Percentiles rank a stretch among this genome's conserved stretches.
phyloP scores from a whole-genome alignment of 2,329 filamentous ascomycete genomes.

The Drechslerella coelobrocha region DNA sequence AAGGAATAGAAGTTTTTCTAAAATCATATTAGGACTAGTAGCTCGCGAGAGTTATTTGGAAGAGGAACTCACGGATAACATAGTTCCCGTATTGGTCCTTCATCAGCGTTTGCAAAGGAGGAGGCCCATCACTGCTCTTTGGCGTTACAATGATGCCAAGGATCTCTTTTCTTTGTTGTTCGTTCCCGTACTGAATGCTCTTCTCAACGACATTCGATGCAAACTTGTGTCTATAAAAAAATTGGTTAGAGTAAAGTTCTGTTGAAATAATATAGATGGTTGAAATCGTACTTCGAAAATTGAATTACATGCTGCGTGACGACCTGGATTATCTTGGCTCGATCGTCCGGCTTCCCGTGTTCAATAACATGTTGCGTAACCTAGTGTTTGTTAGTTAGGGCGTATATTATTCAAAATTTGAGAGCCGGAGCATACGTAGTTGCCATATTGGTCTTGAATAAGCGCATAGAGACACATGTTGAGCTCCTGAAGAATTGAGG shows the following conservation, averaged over 20 bases:
- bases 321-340: conserved; percentile 73
- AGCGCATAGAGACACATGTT: conserved; percentile 74
- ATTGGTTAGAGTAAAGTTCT: conserved; percentile 9
- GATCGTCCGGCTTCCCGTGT: conserved; percentile 75
- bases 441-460: conserved; percentile 87
- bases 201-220: conserved; percentile 97
- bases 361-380: conserved; percentile 83
- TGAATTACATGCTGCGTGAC: conserved; percentile 74
- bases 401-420: background rate
- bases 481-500: conserved; percentile 77
- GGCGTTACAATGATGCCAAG: conserved; percentile 68
- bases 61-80: conserved; percentile 78
- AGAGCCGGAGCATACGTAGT: conserved; percentile 71
- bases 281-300: conserved; percentile 71
- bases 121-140: conserved; percentile 69
- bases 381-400: conserved; percentile 30
- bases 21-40: conserved; percentile 55
- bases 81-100: conserved; percentile 95
- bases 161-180: conserved; percentile 73
- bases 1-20: conserved; percentile 78
- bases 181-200: conserved; percentile 76
- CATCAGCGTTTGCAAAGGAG: conserved; percentile 77
- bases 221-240: conserved; percentile 72
- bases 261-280: background rate
- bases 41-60: background rate